Base-by-base conservation (phyloP, 2,329 filamentous ascomycete species). In the Aspergillus quadrilineatus region DNA sequence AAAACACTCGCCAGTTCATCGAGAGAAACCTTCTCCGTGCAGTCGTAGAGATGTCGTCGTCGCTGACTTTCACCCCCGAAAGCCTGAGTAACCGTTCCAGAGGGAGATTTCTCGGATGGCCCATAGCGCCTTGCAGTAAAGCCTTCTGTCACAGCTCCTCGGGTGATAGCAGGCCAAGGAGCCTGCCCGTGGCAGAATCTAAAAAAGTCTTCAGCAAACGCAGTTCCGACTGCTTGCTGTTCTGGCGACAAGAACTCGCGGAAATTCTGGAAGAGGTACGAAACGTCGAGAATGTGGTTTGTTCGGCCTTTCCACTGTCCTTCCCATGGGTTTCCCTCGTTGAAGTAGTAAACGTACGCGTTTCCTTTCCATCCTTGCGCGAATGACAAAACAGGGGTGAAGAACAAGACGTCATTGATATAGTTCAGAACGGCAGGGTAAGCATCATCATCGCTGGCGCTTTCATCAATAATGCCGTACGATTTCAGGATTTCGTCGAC, bases 301-400 rank as follows among this genome's bases (percentile, higher is more conserved):
- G 76, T 66, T 26, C 66, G 61, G 1, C 74, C 75, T 55, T 77
- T 72, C 65, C 62, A 76, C 1, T 67, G 67, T 0, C 78, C 78
- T 0, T 75, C 69, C 75, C 76, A 81, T 0, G 77, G 76, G 56
- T 80, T 81, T 0, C 68, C 69, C 54, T 80, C 78, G 55, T 79
- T 79, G 70, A 80, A 79, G 45, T 75, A 71, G 58, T 78, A 79
- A 5, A 76, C 67, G 56, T 75, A 75, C 9, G 67, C 60, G 9
- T 69, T 67, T 4, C 69, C 67, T 0, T 61, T 62, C 69, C 69
- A 76, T 28, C 69, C 65, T 46, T 69, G 60, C 2, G 77, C 79
- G 29, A 78, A 75, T 14, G 73, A 68, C 14, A 75, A 59, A 0
- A 73, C 73, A 0, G 80, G 72, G 1, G 77, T 75, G 52, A 77